Percentiles rank a stretch among this genome's conserved stretches.
Conservation (phyloP, 768 basidiomycete genomes). For the Dictyophora rubrovolvata region DNA sequence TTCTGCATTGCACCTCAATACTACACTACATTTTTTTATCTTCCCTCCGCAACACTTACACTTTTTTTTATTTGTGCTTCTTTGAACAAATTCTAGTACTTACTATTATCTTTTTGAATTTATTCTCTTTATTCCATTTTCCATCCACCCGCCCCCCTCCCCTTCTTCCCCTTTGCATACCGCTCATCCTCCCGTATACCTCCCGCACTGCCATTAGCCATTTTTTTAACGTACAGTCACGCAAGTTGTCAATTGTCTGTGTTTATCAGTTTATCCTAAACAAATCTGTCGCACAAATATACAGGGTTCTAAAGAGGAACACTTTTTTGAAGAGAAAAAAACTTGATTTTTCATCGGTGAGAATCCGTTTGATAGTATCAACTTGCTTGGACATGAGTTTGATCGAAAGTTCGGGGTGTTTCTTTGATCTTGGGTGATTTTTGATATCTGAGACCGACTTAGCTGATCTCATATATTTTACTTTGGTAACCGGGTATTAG, state of each 20-base stretch:
- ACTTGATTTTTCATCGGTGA: no score
- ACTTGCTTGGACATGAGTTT: no score
- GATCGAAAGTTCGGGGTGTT: no score
- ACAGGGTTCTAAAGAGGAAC: not conserved
- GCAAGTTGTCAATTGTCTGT: not conserved
- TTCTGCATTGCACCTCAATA: no score
- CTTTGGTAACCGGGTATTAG: no score
- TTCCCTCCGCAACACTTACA: slow-evolving; percentile 26
- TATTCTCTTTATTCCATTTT: slow-evolving; percentile 20
- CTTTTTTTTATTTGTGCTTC: slow-evolving; percentile 81
- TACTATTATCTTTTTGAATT: slow-evolving; percentile 19
- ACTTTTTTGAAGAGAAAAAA: not conserved
- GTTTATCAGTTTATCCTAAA: not conserved
- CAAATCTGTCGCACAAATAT: not conserved
- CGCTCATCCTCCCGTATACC: slow-evolving; percentile 37
- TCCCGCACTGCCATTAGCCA: slow-evolving; percentile 30
- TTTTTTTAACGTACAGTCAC: slow-evolving; percentile 16
- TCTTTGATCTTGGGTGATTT: no score
- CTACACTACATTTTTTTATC: no score
- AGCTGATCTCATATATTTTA: no score
- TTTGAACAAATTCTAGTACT: slow-evolving; percentile 43
- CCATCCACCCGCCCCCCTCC: slow-evolving; percentile 8
- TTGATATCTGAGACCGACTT: no score
- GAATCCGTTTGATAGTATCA: no score
- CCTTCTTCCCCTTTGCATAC: slow-evolving; percentile 24